phyloP scores from a whole-genome alignment of 805 yeast genomes.

The Kazachstania bromeliacearum region DNA sequence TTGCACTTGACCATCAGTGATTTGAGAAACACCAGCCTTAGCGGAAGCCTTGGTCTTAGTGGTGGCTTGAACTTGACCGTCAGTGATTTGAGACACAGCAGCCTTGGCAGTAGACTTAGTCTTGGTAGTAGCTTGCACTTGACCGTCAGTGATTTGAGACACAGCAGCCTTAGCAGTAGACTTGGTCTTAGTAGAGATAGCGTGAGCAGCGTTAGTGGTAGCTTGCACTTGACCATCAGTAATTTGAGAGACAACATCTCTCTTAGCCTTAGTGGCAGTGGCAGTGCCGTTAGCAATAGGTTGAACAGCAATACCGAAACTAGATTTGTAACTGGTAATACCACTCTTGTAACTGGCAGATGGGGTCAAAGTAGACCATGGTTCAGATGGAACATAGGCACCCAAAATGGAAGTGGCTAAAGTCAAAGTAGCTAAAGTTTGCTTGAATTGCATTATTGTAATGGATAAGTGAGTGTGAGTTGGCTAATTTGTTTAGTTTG shows the following conservation, averaged over 20 bases:
- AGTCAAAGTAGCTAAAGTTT: slow-evolving; percentile 21
- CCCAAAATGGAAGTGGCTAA: slow-evolving; percentile 19
- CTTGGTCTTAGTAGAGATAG: slow-evolving; percentile 14
- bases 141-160: slow-evolving; percentile 37
- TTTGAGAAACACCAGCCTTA: slow-evolving; percentile 36
- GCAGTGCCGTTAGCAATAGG: slow-evolving; percentile 29
- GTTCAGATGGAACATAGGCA: slow-evolving; percentile 24
- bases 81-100: slow-evolving; percentile 34
- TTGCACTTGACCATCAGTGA: slow-evolving; percentile 46
- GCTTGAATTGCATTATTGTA: slow-evolving; percentile 13
- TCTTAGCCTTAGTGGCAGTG: slow-evolving; percentile 30
- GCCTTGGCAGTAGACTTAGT: slow-evolving; percentile 31
- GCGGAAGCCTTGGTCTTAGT: slow-evolving; percentile 20
- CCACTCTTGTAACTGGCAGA: slow-evolving; percentile 30
- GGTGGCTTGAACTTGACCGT: slow-evolving; percentile 34
- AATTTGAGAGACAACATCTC: slow-evolving; percentile 35
- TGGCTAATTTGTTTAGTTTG: too few species aligned
- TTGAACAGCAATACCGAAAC: slow-evolving; percentile 36
- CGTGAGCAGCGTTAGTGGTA: slow-evolving; percentile 21
- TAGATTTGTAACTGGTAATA: slow-evolving; percentile 27
- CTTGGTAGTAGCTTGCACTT: slow-evolving; percentile 27
- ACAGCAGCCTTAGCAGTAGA: slow-evolving; percentile 31
- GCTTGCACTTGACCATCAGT: slow-evolving; percentile 41
- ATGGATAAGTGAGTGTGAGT: too few species aligned
- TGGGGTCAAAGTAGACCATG: slow-evolving; percentile 37